A percentile compares a stretch with the other conserved stretches of the same genome.
These are phyloP conservation scores for Aspergillus luchuensis DNA, from an alignment of 2,329 filamentous ascomycete genomes.

Conservation along the genomic window DNA sequence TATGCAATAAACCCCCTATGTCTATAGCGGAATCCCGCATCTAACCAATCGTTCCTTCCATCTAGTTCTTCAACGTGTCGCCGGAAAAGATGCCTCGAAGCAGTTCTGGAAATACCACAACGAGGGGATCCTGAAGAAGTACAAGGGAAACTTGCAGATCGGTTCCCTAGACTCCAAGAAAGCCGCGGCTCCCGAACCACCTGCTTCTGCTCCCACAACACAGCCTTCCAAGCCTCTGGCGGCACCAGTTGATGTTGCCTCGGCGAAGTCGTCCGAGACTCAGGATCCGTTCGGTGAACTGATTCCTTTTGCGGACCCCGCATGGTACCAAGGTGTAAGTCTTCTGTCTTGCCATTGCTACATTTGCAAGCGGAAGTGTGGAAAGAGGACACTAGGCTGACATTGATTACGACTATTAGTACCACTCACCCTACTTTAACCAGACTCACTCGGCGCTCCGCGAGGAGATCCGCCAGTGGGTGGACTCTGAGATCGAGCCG, in stretches of 20 bases:
- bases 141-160: conserved; percentile 60
- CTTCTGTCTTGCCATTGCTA: not conserved
- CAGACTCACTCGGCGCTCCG: conserved; percentile 89
- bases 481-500: conserved; percentile 85
- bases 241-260: conserved; percentile 47
- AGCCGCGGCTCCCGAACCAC: conserved; percentile 48
- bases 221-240: conserved; percentile 60
- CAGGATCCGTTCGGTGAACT: conserved; percentile 83
- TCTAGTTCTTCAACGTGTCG: conserved; percentile 64
- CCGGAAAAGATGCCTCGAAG: conserved; percentile 68
- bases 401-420: conserved; percentile 54
- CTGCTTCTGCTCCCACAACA: conserved; percentile 53
- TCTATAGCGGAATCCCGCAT: not conserved
- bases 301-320: conserved; percentile 88
- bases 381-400: conserved; percentile 1
- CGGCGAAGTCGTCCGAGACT: conserved; percentile 64
- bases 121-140: conserved; percentile 63
- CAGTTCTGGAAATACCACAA: conserved; percentile 70
- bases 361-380: too few relatives aligned
- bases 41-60: conserved; percentile 20
- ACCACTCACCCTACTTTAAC: conserved; percentile 96
- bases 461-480: conserved; percentile 87
- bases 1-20: conserved; percentile 38
- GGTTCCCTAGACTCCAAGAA: conserved; percentile 86
- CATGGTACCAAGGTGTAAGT: conserved; percentile 91